phyloP scores from a whole-genome alignment of 139 green algal species.

The Chlorella sp. region DNA sequence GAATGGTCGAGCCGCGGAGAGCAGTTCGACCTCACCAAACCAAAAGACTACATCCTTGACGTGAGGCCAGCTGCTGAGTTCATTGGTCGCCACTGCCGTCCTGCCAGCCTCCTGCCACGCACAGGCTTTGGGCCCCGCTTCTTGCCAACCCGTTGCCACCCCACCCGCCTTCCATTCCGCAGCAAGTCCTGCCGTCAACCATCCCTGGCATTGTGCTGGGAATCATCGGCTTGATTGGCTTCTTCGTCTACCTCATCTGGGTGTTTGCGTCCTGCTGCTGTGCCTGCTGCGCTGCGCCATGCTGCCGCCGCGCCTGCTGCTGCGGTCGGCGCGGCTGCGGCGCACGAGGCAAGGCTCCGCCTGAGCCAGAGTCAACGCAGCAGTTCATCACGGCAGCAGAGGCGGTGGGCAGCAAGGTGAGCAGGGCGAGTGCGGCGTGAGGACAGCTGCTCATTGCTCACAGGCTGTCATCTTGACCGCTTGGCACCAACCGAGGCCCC shows the following conservation, averaged over 20 bases:
- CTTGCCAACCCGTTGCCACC: no score
- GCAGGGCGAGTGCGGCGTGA: not conserved
- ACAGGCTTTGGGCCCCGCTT: no score
- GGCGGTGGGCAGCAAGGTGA: not conserved
- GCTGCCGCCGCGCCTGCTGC: not conserved
- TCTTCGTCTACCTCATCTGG: slow-evolving; percentile 5
- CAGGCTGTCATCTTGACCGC: no score
- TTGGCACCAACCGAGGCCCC: no score
- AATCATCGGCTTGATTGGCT: not conserved
- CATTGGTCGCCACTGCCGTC: no score
- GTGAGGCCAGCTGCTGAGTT: no score
- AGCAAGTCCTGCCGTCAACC: slow-evolving; percentile 11
- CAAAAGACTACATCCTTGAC: no score
- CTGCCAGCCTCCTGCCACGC: no score
- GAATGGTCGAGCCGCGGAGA: no score
- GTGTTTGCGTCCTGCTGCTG: slow-evolving; percentile 13
- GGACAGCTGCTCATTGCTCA: no score
- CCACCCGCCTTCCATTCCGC: not conserved
- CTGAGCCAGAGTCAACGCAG: not conserved
- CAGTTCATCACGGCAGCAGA: slow-evolving; percentile 2
- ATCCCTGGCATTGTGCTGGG: slow-evolving; percentile 21
- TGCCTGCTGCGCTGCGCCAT: slow-evolving; percentile 1
- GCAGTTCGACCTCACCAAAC: no score
- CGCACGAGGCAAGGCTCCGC: no score
- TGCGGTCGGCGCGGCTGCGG: not conserved